Conservation (phyloP, 116 monocot genomes). For the Trichopus zeylanicus region DNA sequence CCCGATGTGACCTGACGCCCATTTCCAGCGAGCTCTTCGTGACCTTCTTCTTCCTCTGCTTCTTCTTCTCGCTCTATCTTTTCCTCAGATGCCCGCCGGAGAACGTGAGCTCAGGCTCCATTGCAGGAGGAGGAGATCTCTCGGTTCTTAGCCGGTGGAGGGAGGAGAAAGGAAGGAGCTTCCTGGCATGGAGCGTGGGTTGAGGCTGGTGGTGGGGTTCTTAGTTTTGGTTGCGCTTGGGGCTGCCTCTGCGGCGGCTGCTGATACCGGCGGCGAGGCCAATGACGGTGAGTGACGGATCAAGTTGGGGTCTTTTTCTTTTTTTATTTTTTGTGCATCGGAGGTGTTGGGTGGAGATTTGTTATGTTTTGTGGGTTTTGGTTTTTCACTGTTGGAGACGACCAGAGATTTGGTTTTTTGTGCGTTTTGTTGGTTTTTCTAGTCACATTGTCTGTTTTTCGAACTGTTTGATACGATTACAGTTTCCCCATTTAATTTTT, state of each 20-base stretch:
- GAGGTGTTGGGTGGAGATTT: neutral
- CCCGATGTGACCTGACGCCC: neutral
- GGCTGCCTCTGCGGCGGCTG: neutral
- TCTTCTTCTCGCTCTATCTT: neutral
- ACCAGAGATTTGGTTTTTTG: no score
- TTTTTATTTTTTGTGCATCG: neutral
- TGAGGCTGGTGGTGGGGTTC: neutral
- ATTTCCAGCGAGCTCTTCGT: neutral
- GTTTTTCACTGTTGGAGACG: neutral
- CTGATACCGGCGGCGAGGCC: slow-evolving; percentile 1
- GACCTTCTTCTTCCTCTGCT: neutral
- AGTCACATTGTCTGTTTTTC: no score
- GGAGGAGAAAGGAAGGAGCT: neutral
- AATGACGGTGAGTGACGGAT: neutral
- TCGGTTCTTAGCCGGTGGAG: neutral
- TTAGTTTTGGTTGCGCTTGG: neutral
- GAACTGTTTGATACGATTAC: no score
- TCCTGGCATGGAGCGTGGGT: neutral
- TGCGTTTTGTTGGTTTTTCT: no score
- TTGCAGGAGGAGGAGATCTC: neutral
- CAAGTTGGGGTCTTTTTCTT: neutral
- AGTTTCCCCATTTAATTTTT: no score
- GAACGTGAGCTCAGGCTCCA: neutral
- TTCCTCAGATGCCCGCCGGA: neutral
- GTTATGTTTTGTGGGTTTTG: neutral